Percentiles rank a stretch among this genome's conserved stretches.
Evolutionary conservation across 139 green algal genomes (phyloP).

Genomic region (Nannochloris sp.): DNA sequence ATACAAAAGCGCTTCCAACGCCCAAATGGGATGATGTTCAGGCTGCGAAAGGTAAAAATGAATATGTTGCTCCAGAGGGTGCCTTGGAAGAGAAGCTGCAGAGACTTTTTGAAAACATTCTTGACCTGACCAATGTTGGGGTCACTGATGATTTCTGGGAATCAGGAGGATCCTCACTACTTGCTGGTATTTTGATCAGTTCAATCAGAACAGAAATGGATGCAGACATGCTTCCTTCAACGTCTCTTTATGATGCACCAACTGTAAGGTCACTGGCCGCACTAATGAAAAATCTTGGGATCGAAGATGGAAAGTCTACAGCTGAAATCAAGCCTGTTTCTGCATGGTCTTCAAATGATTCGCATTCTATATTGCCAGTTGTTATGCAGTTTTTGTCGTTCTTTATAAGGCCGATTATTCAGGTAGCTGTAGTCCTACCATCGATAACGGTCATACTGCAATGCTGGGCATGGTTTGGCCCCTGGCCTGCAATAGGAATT

Average conservation of each 20-base stretch:
- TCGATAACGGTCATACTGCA: background rate
- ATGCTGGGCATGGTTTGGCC: constrained; percentile 1
- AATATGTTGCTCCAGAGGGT: constrained; percentile 6
- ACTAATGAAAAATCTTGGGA: background rate
- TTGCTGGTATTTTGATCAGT: constrained; percentile 1
- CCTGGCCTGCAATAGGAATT: constrained; percentile 2
- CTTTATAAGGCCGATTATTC: background rate
- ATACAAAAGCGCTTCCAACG: background rate
- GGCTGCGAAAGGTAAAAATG: background rate
- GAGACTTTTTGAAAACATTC: background rate
- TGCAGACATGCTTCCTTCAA: background rate
- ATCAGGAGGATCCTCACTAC: background rate
- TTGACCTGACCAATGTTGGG: background rate
- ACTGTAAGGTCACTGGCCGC: background rate
- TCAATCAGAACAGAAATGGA: background rate
- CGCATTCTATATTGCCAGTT: background rate
- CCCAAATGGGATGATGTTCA: constrained; percentile 1
- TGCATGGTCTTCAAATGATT: background rate
- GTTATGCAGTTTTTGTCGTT: constrained; percentile 2
- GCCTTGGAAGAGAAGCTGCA: constrained; percentile 2
- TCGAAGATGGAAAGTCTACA: background rate
- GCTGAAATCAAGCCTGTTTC: constrained; percentile 1
- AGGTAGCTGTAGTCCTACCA: constrained; percentile 2
- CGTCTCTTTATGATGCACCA: constrained; percentile 4
- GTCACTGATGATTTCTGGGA: constrained; percentile 6